Evolutionary conservation across 805 yeast species (phyloP), one percentile per base, ranked within the genome.

Genomic region (Teunomyces stri): DNA sequence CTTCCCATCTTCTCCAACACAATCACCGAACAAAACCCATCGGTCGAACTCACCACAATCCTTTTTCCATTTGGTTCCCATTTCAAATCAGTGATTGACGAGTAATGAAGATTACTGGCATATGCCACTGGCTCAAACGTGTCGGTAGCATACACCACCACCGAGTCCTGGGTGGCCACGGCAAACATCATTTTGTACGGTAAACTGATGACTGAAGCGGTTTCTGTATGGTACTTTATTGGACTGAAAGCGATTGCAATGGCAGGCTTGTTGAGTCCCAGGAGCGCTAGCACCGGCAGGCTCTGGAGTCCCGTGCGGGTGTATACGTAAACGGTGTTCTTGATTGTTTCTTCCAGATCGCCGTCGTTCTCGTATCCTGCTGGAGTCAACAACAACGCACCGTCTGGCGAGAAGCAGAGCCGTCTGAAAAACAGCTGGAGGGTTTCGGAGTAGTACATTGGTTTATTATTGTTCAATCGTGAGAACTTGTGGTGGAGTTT

Each of bases 361-460:
- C 34, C 40, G 36, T 31, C 45, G n/a, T 48, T 48, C 16, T 47
- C 39, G 42, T 28, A 22, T 11, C 49, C 53, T 16, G 50, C 53
- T 20, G 58, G 96, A 0, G 95, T 80, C 25, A 92, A 67, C 28
- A 94, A 68, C 33, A 94, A 63, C 46, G 76, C 74, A 0, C 99
- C 99, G 65, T 95, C 97, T 0, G 96, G 96, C 0, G 97, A 86
- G 60, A 92, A 89, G 1, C 85, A 67, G 46, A 92, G 73, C 50
- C 98, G 70, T 51, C 99, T 75, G 71, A 94, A 94, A 60, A 94
- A 94, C 0, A 97, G 87, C 47, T 89, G 89, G 29, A 92, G 75
- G 0, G 96, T 83, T 58, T 92, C 99, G 51, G 90, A 83, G 59
- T 90, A 94, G 58, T 87, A 89, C 5, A 89, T 61, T 10, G 43